phyloP scores from a whole-genome alignment of 1,284 basidiomycete species.

The Melampsora americana region DNA sequence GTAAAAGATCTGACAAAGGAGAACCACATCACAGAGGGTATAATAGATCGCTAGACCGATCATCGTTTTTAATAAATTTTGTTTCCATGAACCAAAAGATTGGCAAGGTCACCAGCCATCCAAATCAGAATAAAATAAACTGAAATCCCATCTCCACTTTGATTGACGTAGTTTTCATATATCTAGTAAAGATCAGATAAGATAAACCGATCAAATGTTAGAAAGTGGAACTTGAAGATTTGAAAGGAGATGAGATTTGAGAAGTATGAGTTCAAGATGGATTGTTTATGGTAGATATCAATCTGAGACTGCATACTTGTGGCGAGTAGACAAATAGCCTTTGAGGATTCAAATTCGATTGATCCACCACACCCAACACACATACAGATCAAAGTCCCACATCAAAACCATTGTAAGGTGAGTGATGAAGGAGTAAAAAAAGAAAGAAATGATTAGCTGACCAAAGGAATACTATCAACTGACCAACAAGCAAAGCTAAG shows the following conservation, averaged over 20 bases:
- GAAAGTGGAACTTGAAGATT: neutral
- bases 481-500: constrained; percentile 39
- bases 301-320: constrained; percentile 6
- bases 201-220: neutral
- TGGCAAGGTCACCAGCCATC: constrained; percentile 36
- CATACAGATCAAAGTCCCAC: constrained; percentile 15
- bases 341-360: constrained; percentile 1
- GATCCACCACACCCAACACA: neutral
- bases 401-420: constrained; percentile 20
- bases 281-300: neutral
- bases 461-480: constrained; percentile 5
- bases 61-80: constrained; percentile 38
- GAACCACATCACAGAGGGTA: constrained; percentile 19
- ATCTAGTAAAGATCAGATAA: constrained; percentile 2
- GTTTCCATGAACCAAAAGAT: constrained; percentile 31
- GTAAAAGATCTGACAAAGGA: constrained; percentile 36
- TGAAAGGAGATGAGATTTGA: neutral
- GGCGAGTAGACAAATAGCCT: neutral
- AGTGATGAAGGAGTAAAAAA: neutral
- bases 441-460: constrained; percentile 1
- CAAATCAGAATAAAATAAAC: constrained; percentile 29
- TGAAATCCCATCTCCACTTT: constrained; percentile 38
- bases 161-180: constrained; percentile 31
- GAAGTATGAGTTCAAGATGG: neutral
- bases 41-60: constrained; percentile 29